Evolutionary conservation across 2,329 filamentous ascomycete species (phyloP), one percentile per base, ranked within the genome.

Genomic region (Immersiporthe knoxdaviesiana): DNA sequence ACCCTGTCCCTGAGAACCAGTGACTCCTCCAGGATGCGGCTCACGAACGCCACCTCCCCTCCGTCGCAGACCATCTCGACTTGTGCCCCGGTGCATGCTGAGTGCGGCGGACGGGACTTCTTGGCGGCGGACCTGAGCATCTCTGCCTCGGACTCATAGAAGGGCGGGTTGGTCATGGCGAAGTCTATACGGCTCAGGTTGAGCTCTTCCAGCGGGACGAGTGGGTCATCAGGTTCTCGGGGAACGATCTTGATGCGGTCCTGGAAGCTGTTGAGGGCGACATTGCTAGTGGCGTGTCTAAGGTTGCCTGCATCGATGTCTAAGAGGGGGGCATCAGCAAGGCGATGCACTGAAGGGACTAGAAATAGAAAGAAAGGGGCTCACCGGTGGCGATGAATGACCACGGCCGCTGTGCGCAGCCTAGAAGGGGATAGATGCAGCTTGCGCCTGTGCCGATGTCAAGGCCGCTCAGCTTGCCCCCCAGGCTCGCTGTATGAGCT

Each of bases 101-200:
- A 91, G 68, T 87, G 87, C 0, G 94, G 91, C 0, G 89, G 89
- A 0, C 85, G 84, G 3, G 84, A 80, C 78, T 97, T 97, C 50
- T 84, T 79, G 21, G 83, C 78, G 0, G 92, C 91, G 1, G 90
- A 91, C 4, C 82, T 80, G 3, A 85, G 73, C 79, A 97, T 87
- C 64, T 97, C 93, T 6, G 84, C 79, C 3, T 86, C 81, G 0
- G 92, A 94, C n/a, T 84, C 79, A 81, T 97, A 98, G 81, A 99
- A 99, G 0, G 96, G 96, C 0, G 96, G 96, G 74, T 99, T 99
- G 72, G 91, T 95, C 89, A 98, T 97, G 69, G 88, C 89, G 77
- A 98, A 97, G 76, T 95, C 90, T 58, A 97, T 83, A 3, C 72
- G 76, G 10, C 81, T 77, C 5, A 87, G 76, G 30, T 78, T 79